These are phyloP conservation scores for Celoporthe dispersa DNA, from an alignment of 2,329 filamentous ascomycete species.

Conservation along the genomic window DNA sequence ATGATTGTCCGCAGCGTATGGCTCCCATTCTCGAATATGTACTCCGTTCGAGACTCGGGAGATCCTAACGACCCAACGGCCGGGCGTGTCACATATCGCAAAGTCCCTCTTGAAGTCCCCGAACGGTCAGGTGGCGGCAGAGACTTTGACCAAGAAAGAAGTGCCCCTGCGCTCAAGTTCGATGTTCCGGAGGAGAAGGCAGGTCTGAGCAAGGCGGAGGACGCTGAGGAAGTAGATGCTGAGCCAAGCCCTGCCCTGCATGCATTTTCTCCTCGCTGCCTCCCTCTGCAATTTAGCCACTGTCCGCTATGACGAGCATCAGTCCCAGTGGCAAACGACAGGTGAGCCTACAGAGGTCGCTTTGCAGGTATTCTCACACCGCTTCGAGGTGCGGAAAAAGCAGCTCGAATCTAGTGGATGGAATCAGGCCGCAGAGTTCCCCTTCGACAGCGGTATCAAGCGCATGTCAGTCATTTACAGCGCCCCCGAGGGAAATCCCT, in stretches of 20 bases:
- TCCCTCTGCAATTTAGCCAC: slow-evolving; percentile 70
- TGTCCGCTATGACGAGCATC: slow-evolving; percentile 58
- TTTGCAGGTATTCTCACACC: slow-evolving; percentile 73
- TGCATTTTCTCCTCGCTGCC: slow-evolving; percentile 58
- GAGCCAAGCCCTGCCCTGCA: slow-evolving; percentile 55
- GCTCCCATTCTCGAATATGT: slow-evolving; percentile 61
- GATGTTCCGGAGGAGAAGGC: slow-evolving; percentile 64
- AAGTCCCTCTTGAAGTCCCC: slow-evolving; percentile 41
- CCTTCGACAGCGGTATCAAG: slow-evolving; percentile 80
- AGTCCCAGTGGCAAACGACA: slow-evolving; percentile 65
- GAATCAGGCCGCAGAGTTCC: slow-evolving; percentile 71
- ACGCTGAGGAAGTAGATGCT: slow-evolving; percentile 43
- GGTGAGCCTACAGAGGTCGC: slow-evolving; percentile 78
- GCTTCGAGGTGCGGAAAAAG: slow-evolving; percentile 65
- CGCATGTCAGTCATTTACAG: slow-evolving; percentile 79
- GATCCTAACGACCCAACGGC: slow-evolving; percentile 65
- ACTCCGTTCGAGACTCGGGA: slow-evolving; percentile 65
- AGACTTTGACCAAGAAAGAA: slow-evolving; percentile 65
- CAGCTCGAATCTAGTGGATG: slow-evolving; percentile 56
- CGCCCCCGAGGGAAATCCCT: slow-evolving; percentile 44
- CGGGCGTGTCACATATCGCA: slow-evolving; percentile 56
- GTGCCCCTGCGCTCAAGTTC: slow-evolving; percentile 63
- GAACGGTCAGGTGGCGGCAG: slow-evolving; percentile 48
- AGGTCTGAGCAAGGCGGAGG: slow-evolving; percentile 42
- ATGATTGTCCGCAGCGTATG: slow-evolving; percentile 73